Percentiles rank a stretch among this genome's conserved stretches.
These are phyloP conservation scores for Dactylonectria estremocensis DNA, from an alignment of 2,329 filamentous ascomycete genomes.

Conservation along the genomic window DNA sequence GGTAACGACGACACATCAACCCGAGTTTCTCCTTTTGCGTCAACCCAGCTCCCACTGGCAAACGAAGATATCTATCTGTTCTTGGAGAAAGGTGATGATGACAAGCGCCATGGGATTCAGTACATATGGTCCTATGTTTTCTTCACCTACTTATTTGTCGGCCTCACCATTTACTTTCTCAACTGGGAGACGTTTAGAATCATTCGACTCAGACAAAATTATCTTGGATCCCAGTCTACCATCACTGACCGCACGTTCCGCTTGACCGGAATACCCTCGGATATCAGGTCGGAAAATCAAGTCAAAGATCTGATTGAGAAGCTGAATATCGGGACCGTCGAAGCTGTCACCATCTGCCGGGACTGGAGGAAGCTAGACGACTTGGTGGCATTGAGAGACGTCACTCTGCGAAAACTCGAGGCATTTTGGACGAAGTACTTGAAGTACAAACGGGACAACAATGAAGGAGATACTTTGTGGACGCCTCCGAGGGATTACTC, in stretches of 20 bases:
- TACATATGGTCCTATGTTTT: slow-evolving; percentile 94
- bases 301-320: slow-evolving; percentile 91
- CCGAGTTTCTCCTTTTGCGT: slow-evolving; percentile 21
- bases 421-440: slow-evolving; percentile 83
- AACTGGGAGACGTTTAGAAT: slow-evolving; percentile 87
- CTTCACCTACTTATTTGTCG: slow-evolving; percentile 96
- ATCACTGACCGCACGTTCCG: slow-evolving; percentile 95
- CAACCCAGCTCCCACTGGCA: slow-evolving; percentile 36
- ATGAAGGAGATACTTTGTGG: slow-evolving; percentile 20
- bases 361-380: slow-evolving; percentile 88
- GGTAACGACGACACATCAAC: slow-evolving; percentile 13
- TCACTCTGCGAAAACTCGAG: slow-evolving; percentile 81
- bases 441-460: slow-evolving; percentile 44
- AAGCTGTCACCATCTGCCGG: slow-evolving; percentile 87
- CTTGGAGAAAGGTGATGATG: slow-evolving; percentile 54
- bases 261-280: slow-evolving; percentile 86
- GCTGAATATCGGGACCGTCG: slow-evolving; percentile 90
- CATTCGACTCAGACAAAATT: slow-evolving; percentile 89
- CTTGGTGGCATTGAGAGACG: slow-evolving; percentile 77
- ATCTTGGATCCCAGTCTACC: slow-evolving; percentile 94
- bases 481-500: slow-evolving; percentile 33
- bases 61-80: slow-evolving; percentile 31
- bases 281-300: slow-evolving; percentile 84
- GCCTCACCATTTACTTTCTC: slow-evolving; percentile 85
- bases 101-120: slow-evolving; percentile 51